Evolutionary conservation across 2,329 filamentous ascomycete species (phyloP), one percentile per base, ranked within the genome.

Genomic region (Penicillium sp.): DNA sequence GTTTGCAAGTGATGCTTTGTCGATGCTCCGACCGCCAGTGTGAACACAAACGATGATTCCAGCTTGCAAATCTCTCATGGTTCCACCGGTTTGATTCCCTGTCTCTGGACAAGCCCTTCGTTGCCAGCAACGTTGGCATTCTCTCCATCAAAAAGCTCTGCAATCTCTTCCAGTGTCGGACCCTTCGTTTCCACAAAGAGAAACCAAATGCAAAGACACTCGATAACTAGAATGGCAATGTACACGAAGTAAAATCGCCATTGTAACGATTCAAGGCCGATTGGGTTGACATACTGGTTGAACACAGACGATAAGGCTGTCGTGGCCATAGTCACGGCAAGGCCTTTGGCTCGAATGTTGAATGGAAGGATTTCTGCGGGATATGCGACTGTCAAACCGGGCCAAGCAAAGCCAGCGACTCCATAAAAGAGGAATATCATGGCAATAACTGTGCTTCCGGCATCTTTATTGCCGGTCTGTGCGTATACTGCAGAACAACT

Each of bases 141-240:
- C 18, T 36, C 53, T n/a, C 56, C 56, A 45, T 61, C 58, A 20
- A 61, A 57, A 15, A 54, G 41, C 9, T 20, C 27, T 2, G 41
- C 54, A 46, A 61, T 59, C 17, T 67, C 62, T 56, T 73, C 69
- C 37, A 73, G 47, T 52, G 67, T 69, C 24, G 58, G 42, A 48
- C 69, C 55, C 58, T 72, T 52, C 3, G 69, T 74, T 57, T 74
- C 71, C 2, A 72, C 39, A 61, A 58, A 50, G 60, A 61, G 51
- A 33, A 63, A 58, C 46, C 58, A 66, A 52, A 70, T 54, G 48
- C 68, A 42, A 50, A 65, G 18, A 54, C 63, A 49, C 50, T 66
- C 18, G 52, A 68, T 20, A 50, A 68, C 60, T 7, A 65, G 56
- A n/a, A 59, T 50, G 24, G 51, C 49, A 33, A 58, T 57, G 50